Percentiles rank a stretch among this genome's conserved stretches.
These are phyloP conservation scores for Aspergillus sparsus DNA, from an alignment of 495 filamentous ascomycete species.

Conservation along the genomic window DNA sequence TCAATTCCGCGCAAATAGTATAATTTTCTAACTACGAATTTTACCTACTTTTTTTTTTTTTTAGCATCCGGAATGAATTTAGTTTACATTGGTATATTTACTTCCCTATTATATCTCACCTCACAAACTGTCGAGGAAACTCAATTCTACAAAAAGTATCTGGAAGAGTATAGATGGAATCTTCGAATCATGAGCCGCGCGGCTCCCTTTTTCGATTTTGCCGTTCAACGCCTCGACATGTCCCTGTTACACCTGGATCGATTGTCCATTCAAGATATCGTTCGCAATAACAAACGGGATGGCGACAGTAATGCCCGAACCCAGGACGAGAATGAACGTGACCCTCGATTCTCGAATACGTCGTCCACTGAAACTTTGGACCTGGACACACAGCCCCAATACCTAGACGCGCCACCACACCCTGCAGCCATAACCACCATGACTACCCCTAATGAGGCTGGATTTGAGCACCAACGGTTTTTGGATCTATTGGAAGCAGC, in stretches of 20 bases:
- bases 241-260: slow-evolving; percentile 7
- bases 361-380: neutral
- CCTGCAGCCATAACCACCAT: too few relatives aligned
- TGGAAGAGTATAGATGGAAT: slow-evolving; percentile 10
- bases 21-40: neutral
- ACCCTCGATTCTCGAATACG: neutral
- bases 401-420: neutral
- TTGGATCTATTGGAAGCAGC: slow-evolving; percentile 4
- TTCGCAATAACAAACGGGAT: slow-evolving; percentile 5
- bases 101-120: slow-evolving; percentile 5
- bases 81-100: slow-evolving; percentile 10
- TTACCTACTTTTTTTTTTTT: neutral
- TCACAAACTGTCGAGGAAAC: slow-evolving; percentile 13
- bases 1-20: neutral
- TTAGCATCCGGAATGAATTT: slow-evolving; percentile 10
- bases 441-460: neutral
- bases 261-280: slow-evolving; percentile 5
- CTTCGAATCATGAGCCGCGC: slow-evolving; percentile 11
- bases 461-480: slow-evolving; percentile 10
- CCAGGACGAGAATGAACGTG: neutral
- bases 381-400: neutral
- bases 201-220: slow-evolving; percentile 5
- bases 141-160: slow-evolving; percentile 4
- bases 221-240: slow-evolving; percentile 11
- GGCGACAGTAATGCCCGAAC: neutral